phyloP scores from a whole-genome alignment of 108 stramenopile genomes.

The Skeletonema marinoi region DNA sequence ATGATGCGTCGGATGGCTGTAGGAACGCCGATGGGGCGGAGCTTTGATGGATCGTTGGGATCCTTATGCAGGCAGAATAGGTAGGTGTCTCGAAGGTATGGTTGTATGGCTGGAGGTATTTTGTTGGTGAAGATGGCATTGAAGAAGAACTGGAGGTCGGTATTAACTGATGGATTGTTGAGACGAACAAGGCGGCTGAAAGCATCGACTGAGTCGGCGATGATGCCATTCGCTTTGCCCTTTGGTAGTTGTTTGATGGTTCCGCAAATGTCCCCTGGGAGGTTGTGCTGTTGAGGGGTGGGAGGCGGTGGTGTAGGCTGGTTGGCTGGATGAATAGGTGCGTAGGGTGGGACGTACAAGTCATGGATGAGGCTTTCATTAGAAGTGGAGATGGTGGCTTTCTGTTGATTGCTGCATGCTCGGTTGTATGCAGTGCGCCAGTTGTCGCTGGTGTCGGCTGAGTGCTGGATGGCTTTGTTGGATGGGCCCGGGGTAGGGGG shows the following conservation, averaged over 20 bases:
- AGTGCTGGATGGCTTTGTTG: constrained; percentile 12
- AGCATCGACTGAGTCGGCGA: constrained; percentile 2
- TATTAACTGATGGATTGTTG: background rate
- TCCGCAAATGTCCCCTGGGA: constrained; percentile 19
- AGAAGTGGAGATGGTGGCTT: constrained; percentile 11
- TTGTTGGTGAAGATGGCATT: background rate
- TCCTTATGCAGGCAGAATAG: constrained; percentile 40
- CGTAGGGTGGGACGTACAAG: background rate
- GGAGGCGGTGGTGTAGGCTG: background rate
- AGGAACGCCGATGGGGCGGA: constrained; percentile 23
- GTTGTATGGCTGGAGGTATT: background rate
- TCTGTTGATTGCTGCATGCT: background rate
- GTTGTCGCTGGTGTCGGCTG: constrained; percentile 39
- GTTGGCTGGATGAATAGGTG: background rate
- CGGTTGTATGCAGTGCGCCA: constrained; percentile 12
- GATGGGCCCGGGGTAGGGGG: background rate
- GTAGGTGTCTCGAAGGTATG: constrained; percentile 17
- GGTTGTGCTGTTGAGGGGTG: constrained; percentile 3
- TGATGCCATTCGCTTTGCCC: constrained; percentile 13
- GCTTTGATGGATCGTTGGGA: constrained; percentile 19
- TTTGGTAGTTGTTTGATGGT: background rate
- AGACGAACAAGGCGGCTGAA: constrained; percentile 11
- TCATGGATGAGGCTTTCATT: constrained; percentile 1
- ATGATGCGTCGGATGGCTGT: constrained; percentile 30
- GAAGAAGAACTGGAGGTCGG: background rate